These are phyloP conservation scores for Backusella macrospora DNA, from an alignment of 192 early-diverging fungal species.

Conservation along the genomic window DNA sequence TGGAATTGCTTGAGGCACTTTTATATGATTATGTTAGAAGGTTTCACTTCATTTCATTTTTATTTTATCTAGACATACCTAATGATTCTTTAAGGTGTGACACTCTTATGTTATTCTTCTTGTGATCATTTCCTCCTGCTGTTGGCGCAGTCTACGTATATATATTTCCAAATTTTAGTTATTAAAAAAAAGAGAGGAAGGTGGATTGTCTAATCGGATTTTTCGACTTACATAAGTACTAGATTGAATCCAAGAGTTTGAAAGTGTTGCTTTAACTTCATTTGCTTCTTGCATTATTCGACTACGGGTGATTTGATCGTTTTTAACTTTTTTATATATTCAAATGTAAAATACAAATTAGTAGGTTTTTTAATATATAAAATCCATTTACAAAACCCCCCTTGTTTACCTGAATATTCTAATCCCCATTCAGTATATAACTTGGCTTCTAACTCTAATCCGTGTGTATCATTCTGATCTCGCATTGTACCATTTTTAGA, in stretches of 20 bases:
- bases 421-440: conserved; percentile 40
- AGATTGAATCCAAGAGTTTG: conserved; percentile 27
- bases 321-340: conserved; percentile 7
- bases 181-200: not conserved
- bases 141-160: not conserved
- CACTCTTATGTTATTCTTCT: conserved; percentile 22
- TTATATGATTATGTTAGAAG: not conserved
- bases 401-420: conserved; percentile 16
- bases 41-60: too few relatives aligned
- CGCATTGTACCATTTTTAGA: conserved; percentile 29
- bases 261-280: conserved; percentile 30
- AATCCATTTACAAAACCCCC: too few relatives aligned
- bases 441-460: conserved; percentile 39
- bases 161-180: not conserved
- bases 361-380: too few relatives aligned
- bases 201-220: too few relatives aligned
- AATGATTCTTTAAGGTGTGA: conserved; percentile 20
- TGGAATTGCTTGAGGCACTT: not conserved
- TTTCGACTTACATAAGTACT: conserved; percentile 18
- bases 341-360: not conserved
- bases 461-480: conserved; percentile 34
- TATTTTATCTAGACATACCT: not conserved
- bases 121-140: not conserved
- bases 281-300: conserved; percentile 1
- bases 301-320: not conserved